phyloP scores from a whole-genome alignment of 2,329 filamentous ascomycete genomes.

The Camillea tinctor region DNA sequence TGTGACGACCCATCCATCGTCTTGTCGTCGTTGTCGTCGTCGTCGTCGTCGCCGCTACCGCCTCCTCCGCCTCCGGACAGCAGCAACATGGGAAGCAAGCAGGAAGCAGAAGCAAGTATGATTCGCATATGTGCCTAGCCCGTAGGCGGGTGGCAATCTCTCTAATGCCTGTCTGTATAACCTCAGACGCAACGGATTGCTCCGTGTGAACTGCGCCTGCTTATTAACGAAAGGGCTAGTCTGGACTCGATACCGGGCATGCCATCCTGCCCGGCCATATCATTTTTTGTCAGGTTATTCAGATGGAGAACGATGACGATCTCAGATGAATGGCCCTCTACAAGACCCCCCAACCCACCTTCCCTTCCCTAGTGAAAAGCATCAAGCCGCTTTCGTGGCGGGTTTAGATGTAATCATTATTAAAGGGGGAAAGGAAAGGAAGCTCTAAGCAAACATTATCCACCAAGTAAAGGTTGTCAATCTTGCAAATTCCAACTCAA shows the following conservation, averaged over 20 bases:
- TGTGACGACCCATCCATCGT: slow-evolving; percentile 16
- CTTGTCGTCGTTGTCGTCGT: no score
- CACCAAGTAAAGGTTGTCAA: slow-evolving; percentile 20
- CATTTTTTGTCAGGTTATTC: neutral
- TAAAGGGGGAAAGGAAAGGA: neutral
- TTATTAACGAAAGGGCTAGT: slow-evolving; percentile 19
- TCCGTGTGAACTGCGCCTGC: slow-evolving; percentile 15
- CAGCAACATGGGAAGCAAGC: slow-evolving; percentile 19
- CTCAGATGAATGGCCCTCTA: neutral
- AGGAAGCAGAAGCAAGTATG: slow-evolving; percentile 41
- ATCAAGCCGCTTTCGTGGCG: neutral
- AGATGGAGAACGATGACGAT: neutral
- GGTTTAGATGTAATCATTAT: neutral
- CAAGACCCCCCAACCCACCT: no score
- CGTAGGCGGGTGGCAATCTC: slow-evolving; percentile 23
- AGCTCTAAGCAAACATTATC: neutral
- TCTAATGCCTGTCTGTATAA: slow-evolving; percentile 24
- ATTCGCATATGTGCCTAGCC: slow-evolving; percentile 38
- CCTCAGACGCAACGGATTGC: slow-evolving; percentile 16
- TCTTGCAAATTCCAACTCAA: slow-evolving; percentile 19
- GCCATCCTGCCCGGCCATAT: neutral
- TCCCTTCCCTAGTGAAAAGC: neutral
- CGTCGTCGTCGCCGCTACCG: neutral
- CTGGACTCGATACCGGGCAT: neutral
- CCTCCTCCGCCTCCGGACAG: slow-evolving; percentile 24